Evolutionary conservation across 2,329 filamentous ascomycete genomes (phyloP).

Genomic region (Waltergamsia citrina): DNA sequence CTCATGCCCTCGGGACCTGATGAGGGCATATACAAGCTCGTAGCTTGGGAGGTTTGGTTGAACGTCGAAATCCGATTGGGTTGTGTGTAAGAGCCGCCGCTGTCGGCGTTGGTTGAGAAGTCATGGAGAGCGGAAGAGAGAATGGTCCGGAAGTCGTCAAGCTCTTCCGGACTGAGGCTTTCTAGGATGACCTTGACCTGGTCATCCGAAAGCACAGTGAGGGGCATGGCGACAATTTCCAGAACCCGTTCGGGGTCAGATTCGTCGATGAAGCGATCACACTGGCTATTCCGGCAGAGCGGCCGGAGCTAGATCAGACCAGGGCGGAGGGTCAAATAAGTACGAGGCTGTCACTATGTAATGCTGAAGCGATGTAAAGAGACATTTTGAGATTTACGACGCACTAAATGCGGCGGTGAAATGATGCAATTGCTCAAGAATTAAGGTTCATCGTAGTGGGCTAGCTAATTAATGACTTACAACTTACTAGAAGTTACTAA

Average conservation of each 20-base stretch:
- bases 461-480: no score
- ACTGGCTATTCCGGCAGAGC: no score
- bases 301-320: no score
- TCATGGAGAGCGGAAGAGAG: conserved; percentile 47
- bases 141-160: conserved; percentile 37
- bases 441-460: not conserved
- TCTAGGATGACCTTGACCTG: conserved; percentile 46
- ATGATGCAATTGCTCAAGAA: not conserved
- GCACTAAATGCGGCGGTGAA: not conserved
- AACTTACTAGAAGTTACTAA: no score
- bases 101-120: conserved; percentile 47
- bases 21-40: conserved; percentile 68
- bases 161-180: conserved; percentile 39
- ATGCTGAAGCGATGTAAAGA: no score
- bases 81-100: conserved; percentile 39
- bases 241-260: not conserved
- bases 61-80: conserved; percentile 41
- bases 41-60: conserved; percentile 38
- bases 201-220: conserved; percentile 48
- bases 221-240: conserved; percentile 31
- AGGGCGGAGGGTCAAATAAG: no score
- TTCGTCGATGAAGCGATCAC: not conserved
- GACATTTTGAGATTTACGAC: not conserved
- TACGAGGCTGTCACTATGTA: no score
- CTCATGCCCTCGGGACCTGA: conserved; percentile 53